Evolutionary conservation across 2,329 filamentous ascomycete species (phyloP).

Genomic region (Aspergillus pseudotamarii): DNA sequence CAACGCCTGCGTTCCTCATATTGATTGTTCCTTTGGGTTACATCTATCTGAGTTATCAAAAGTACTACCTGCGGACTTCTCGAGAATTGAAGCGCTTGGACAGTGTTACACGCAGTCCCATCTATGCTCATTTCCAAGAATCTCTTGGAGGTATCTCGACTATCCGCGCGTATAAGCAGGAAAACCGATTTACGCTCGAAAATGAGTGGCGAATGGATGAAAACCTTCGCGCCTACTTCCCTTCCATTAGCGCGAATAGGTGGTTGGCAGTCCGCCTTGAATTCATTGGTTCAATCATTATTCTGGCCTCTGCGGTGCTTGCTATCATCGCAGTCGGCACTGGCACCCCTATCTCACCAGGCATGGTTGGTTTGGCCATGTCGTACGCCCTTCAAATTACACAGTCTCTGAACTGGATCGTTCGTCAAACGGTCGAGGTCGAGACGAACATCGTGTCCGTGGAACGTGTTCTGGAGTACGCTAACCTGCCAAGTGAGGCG

Average conservation of each 20-base stretch:
- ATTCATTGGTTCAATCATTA: constrained; percentile 93
- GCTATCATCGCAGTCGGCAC: constrained; percentile 77
- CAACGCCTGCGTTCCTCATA: constrained; percentile 78
- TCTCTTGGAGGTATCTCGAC: constrained; percentile 91
- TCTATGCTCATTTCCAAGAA: constrained; percentile 98
- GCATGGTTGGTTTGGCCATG: constrained; percentile 89
- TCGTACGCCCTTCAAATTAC: constrained; percentile 97
- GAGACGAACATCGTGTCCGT: constrained; percentile 99
- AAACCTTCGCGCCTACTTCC: constrained; percentile 92
- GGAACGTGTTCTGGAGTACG: constrained; percentile 95
- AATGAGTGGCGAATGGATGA: constrained; percentile 98
- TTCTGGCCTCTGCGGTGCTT: constrained; percentile 81
- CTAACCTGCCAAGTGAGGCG: constrained; percentile 85
- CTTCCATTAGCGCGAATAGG: constrained; percentile 88
- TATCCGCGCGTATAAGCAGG: constrained; percentile 91
- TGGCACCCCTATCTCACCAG: constrained; percentile 65
- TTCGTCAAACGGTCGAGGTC: constrained; percentile 97
- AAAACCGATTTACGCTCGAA: constrained; percentile 82
- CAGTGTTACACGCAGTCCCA: constrained; percentile 91
- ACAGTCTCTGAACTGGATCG: constrained; percentile 97
- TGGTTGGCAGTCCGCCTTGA: constrained; percentile 95
- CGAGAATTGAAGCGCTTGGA: constrained; percentile 95
- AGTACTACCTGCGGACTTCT: constrained; percentile 95
- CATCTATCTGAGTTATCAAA: constrained; percentile 90
- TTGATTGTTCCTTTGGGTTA: constrained; percentile 79